Conservation (phyloP, 2,329 filamentous ascomycete genomes). For the Microsporum canis region DNA sequence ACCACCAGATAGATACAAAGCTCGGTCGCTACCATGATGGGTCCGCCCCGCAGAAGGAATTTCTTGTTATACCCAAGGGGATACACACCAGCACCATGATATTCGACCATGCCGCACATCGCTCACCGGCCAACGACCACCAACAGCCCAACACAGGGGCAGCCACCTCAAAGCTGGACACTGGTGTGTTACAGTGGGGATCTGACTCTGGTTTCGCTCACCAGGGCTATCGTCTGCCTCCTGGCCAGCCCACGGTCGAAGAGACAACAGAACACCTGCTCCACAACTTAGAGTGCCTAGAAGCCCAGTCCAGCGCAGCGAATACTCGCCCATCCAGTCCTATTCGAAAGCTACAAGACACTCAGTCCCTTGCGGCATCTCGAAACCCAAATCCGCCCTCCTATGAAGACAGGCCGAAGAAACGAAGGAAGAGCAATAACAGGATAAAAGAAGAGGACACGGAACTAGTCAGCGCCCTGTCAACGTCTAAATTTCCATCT, state of each 20-base stretch:
- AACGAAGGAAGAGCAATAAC: conserved; percentile 47
- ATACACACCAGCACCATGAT: conserved; percentile 30
- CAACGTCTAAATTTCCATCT: background rate
- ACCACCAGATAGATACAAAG: background rate
- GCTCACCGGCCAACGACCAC: conserved; percentile 24
- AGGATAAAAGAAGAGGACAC: conserved; percentile 36
- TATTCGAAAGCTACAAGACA: conserved; percentile 16
- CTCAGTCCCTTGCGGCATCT: background rate
- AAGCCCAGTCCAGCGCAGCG: conserved; percentile 45
- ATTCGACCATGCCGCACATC: conserved; percentile 26
- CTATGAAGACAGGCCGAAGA: conserved; percentile 21
- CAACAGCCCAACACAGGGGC: conserved; percentile 10
- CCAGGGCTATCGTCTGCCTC: conserved; percentile 49
- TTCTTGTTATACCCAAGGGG: conserved; percentile 12
- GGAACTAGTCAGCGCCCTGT: conserved; percentile 20
- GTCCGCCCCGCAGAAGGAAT: background rate
- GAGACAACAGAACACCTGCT: conserved; percentile 46
- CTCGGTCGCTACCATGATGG: background rate
- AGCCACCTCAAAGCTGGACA: conserved; percentile 13
- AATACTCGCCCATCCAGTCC: conserved; percentile 53
- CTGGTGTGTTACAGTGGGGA: conserved; percentile 48
- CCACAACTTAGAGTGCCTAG: conserved; percentile 47
- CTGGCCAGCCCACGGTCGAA: conserved; percentile 48
- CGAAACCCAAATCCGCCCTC: background rate
- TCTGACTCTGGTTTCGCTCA: conserved; percentile 55